Percentiles rank a stretch among this genome's conserved stretches.
Evolutionary conservation across 2,329 filamentous ascomycete genomes (phyloP).

Genomic region (Gremmenia infestans): DNA sequence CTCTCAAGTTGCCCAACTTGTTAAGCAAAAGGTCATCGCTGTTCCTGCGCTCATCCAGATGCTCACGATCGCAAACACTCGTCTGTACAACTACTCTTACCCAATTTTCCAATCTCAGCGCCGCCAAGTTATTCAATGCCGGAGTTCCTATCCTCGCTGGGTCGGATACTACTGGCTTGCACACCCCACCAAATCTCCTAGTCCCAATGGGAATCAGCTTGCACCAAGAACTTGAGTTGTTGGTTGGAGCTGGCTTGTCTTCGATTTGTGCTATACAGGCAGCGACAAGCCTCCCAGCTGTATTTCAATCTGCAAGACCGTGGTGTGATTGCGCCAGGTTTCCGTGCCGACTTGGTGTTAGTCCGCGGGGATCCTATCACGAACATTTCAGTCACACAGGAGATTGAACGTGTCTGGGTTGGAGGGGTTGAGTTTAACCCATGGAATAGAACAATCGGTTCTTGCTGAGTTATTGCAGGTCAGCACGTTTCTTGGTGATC

Average conservation of each 20-base stretch:
- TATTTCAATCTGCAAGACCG: constrained; percentile 23
- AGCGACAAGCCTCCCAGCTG: constrained; percentile 21
- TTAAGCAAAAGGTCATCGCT: not conserved
- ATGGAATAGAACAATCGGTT: too few relatives aligned
- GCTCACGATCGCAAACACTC: not conserved
- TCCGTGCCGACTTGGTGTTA: constrained; percentile 29
- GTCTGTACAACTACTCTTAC: not conserved
- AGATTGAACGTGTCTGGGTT: constrained; percentile 27
- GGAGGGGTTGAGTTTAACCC: too few relatives aligned
- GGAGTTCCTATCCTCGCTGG: constrained; percentile 16
- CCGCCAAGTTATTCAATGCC: constrained; percentile 9
- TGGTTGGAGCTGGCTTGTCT: constrained; percentile 25
- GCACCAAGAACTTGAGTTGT: constrained; percentile 28
- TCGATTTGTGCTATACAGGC: constrained; percentile 25
- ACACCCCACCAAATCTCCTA: not conserved
- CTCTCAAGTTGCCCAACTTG: not conserved
- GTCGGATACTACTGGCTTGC: constrained; percentile 10
- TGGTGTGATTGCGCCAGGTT: constrained; percentile 23
- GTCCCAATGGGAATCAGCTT: constrained; percentile 9
- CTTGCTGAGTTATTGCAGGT: too few relatives aligned
- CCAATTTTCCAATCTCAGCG: not conserved
- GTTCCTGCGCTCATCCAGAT: constrained; percentile 16
- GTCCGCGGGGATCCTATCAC: constrained; percentile 25
- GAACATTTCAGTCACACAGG: constrained; percentile 26
- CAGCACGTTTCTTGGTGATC: too few relatives aligned